These are phyloP conservation scores for Geosmithia morbida DNA, from an alignment of 2,329 filamentous ascomycete genomes.

Conservation along the genomic window DNA sequence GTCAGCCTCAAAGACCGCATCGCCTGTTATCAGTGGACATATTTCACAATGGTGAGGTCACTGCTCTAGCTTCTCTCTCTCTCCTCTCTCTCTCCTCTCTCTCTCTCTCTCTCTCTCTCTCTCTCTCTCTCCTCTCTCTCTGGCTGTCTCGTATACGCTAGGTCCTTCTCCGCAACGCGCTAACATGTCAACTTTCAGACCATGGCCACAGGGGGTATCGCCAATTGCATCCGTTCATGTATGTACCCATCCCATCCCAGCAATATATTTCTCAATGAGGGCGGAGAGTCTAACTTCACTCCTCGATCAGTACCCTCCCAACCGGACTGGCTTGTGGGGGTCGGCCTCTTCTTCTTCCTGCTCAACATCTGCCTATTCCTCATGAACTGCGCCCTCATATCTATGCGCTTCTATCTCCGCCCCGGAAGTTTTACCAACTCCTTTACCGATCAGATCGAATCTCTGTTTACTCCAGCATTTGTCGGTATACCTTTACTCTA, in stretches of 20 bases:
- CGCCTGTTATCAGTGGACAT: constrained; percentile 53
- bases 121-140: too few relatives aligned
- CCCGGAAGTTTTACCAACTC: constrained; percentile 58
- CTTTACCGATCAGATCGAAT: constrained; percentile 64
- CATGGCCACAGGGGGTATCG: constrained; percentile 40
- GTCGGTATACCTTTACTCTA: too few relatives aligned
- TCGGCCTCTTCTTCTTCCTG: constrained; percentile 47
- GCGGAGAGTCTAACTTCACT: too few relatives aligned
- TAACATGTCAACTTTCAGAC: constrained; percentile 5
- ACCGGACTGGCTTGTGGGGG: constrained; percentile 38
- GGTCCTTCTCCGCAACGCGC: too few relatives aligned
- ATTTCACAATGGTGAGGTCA: constrained; percentile 47
- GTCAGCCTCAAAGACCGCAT: constrained; percentile 34
- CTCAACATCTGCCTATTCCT: constrained; percentile 50
- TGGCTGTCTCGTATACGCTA: too few relatives aligned
- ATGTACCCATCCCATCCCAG: constrained; percentile 8
- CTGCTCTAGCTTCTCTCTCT: too few relatives aligned
- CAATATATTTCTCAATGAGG: background rate
- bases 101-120: too few relatives aligned
- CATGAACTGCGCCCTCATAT: constrained; percentile 48
- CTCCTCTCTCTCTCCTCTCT: too few relatives aligned
- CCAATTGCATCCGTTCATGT: constrained; percentile 41
- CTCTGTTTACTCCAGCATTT: constrained; percentile 59
- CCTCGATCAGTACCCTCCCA: constrained; percentile 39
- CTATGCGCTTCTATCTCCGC: constrained; percentile 52